Evolutionary conservation across 2,329 filamentous ascomycete genomes (phyloP), one percentile per base, ranked within the genome.

Genomic region (Podosphaera xanthii): DNA sequence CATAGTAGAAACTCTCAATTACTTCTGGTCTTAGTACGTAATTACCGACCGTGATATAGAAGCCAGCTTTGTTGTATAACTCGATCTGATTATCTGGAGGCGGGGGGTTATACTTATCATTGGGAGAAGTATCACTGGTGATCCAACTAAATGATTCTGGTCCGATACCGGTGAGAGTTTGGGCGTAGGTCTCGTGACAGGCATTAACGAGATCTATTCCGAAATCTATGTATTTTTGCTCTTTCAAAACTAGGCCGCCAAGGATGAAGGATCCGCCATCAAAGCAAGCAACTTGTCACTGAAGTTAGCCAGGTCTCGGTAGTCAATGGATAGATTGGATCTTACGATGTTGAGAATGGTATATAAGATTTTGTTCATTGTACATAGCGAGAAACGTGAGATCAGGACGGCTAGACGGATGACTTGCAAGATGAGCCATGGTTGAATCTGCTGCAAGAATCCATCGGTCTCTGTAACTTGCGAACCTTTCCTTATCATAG

Each of bases 241-340:
- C 72, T 54, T 76, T 71, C 44, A 94, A 78, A 0, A 83, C 79
- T 33, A 85, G 76, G 3, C 87, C 88, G 31, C 84, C 88, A 22
- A 94, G 79, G 65, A 94, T 82, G 72, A 94, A 88, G 70, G 84
- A 94, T 14, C 89, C 89, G 40, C 86, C 88, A 60, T 85, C 80
- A 67, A 94, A 94, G 70, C 87, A 92, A 42, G 85, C 84, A 60
- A 94, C 77, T 79, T 52, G 22, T 4, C 12, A 52, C 62, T 63
- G 38, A 30, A 7, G 63, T 59, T 58, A 59, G 49, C 9, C 38
- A 7, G 33, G n/a, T 48, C 48, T 38, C n/a, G 1, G 5, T 40
- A 35, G 8, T 40, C 6, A 40, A 3, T 7, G 8, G 38, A 40
- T n/a, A n/a, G 9, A 1, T 5, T 38, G 12, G 55, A n/a, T 56